Evolutionary conservation across 805 yeast species (phyloP), one percentile per base, ranked within the genome.

Genomic region (Saturnispora hagleri): DNA sequence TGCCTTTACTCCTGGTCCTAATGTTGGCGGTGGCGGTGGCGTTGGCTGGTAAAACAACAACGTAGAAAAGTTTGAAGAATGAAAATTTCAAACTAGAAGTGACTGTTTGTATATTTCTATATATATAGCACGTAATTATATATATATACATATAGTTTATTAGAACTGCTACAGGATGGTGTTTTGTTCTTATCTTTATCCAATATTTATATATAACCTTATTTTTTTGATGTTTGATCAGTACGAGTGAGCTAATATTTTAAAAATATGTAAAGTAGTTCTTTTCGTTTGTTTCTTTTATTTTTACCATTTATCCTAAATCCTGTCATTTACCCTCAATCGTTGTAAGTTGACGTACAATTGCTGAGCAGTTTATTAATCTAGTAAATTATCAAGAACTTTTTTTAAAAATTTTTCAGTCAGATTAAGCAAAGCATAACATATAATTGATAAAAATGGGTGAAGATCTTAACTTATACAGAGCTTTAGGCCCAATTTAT

Each of bases 401-500:
- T 38, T 38, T 17, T 6, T 13, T 22, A 15, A 41, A 41, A 22
- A 24, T 15, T 41, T 41, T 41, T 41, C 44, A 22, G 13, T 24
- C 12, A 13, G 7, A 5, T 8, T 24, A 22, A 10, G 28, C 18
- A 24, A 13, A 15, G n/a, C 27, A 24, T 15, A 36, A 26, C 2
- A 15, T 36, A n/a, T 36, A 36, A 18, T n/a, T 15, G 20, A 18
- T n/a, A 20, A 33, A 20, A 18, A 41, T 47, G 51, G 40, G 50
- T 6, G 58, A 56, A 50, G 58, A 56, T 42, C 53, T 47, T 45
- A 46, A 31, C 46, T 33, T 55, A 38, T 73, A 78, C 51, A 73
- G 95, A 60, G 75, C 89, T n/a, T 66, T 87, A n/a, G 95, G 95
- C 26, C 82, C 83, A 8, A 75, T 91, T 2, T 86, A 81, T 67